Base-by-base conservation (phyloP, 306 rosid genomes). In the Arachis stenosperma region DNA sequence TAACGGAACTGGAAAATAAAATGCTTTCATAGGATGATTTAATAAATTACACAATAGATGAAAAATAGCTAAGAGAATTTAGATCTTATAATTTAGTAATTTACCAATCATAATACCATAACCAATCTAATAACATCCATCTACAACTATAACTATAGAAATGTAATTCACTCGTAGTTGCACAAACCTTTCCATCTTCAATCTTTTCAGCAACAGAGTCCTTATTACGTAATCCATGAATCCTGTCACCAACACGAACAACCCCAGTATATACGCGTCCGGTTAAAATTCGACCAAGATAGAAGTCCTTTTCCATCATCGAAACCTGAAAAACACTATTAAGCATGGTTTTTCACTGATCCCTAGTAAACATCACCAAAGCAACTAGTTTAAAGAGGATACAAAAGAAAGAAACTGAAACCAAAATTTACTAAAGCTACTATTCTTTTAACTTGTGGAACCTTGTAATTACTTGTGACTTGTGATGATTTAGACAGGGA, bases 111-210 rank as follows among this genome's bases (percentile, higher is more conserved):
- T n/a, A 54, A 27, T 65, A 54, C 52, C 60, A 33, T 51, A 29
- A 27, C 58, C 52, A 39, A 9, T 47, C 60, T 57, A 75, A 64
- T 14, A 37, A 17, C 67, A 67, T 55, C 15, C 42, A 61, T 39
- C 62, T 67, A 48, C 27, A 76, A 53, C 75, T 40, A 61, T 55
- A 67, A 76, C 52, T 66, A 53, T 12, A 42, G 33, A 33, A 4
- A 33, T 33, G 37, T 33, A 33, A 33, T 33, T 3, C 37, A 83
- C 46, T 51, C 61, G 55, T 42, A 67, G 7, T 67, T 39, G 39
- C 7, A 84, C 85, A 74, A 53, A 94, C 99, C 97, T 94, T 94
- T 81, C 96, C 99, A 66, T 91, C 99, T 87, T 94, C 97, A 82
- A 94, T 57, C 82, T 89, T 94, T 74, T 86, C 91, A 17, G 81